Base-by-base conservation (phyloP, 2,329 filamentous ascomycete genomes). In the Diaporthe aspalathi region DNA sequence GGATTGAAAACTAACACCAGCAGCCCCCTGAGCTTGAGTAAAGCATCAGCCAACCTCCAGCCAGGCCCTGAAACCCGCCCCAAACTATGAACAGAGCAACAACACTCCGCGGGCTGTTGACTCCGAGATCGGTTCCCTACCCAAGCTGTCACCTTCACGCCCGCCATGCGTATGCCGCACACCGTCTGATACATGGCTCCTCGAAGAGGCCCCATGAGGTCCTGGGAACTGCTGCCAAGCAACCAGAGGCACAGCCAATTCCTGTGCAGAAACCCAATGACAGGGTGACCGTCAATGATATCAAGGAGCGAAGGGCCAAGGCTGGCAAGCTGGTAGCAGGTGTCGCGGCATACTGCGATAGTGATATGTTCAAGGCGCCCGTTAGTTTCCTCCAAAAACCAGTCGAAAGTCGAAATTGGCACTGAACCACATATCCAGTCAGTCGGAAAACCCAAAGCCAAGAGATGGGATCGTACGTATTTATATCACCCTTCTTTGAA, bases 341-440 rank as follows among this genome's bases (percentile, higher is more conserved):
- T 47, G 88, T 94, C 57, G 95, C 95, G 40, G 93, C 94, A 12
- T 87, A 88, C 65, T 91, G 92, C 2, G 91, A 92, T 80, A 93
- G 93, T 80, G 92, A 95, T 76, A 90, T 93, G 85, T 98, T 97
- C 83, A 96, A 96, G 82, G 90, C 90, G 67, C 86, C 89, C 68
- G 91, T 93, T 81, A 76, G 88, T 78, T 29, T 32, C 35, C 12
- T 22, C 22, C 7, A 14, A 53, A 47, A 8, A 3, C 45, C 2
- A 9, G 14, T 2, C 47, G 14, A 11, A 24, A 24, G 1, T 1
- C 20, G 11, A 14, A n/a, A 16, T 32, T 9, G 27, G 12, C 20
- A 49, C 49, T 63, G 32, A 35, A 68, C 6, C 22, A 17, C n/a
- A 6, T 32, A 1, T 72, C 67, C 67, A 81, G 83, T 72, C 75